These are phyloP conservation scores for Trematosphaeria pertusa DNA, from an alignment of 2,329 filamentous ascomycete species.

Conservation along the genomic window DNA sequence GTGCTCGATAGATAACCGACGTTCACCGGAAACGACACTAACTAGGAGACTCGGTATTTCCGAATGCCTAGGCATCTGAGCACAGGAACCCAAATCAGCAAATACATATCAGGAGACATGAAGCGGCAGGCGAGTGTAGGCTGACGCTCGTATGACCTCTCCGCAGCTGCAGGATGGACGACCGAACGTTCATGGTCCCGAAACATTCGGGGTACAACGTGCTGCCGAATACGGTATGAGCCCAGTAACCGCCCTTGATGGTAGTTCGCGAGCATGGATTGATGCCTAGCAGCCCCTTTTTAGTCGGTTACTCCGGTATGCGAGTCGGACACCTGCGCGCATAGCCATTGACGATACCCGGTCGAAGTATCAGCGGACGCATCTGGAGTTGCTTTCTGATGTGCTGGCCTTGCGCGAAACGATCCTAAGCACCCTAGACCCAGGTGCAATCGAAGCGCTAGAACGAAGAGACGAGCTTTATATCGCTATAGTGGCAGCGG, in stretches of 20 bases:
- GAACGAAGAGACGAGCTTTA: constrained; percentile 49
- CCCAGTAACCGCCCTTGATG: not conserved
- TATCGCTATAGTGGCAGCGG: constrained; percentile 54
- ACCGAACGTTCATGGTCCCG: constrained; percentile 36
- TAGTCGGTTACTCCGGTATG: constrained; percentile 50
- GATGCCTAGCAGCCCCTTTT: constrained; percentile 45
- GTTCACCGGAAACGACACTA: constrained; percentile 29
- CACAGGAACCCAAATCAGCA: not conserved
- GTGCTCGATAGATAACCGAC: constrained; percentile 23
- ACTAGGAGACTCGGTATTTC: constrained; percentile 20
- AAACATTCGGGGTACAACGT: constrained; percentile 34
- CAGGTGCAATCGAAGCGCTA: constrained; percentile 34
- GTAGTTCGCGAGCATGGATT: constrained; percentile 6
- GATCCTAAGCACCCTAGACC: constrained; percentile 39
- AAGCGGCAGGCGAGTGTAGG: not conserved
- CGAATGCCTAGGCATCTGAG: constrained; percentile 1
- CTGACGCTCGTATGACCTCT: constrained; percentile 11
- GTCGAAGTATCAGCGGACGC: constrained; percentile 45
- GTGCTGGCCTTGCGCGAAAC: constrained; percentile 52
- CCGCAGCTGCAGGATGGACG: constrained; percentile 28
- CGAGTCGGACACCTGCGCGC: constrained; percentile 41
- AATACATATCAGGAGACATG: not conserved
- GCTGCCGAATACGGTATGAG: constrained; percentile 42
- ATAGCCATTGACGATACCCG: constrained; percentile 51
- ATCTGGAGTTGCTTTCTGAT: constrained; percentile 54